These are phyloP conservation scores for Nemophila menziesii DNA, from an alignment of 257 asterid species.

Conservation along the genomic window DNA sequence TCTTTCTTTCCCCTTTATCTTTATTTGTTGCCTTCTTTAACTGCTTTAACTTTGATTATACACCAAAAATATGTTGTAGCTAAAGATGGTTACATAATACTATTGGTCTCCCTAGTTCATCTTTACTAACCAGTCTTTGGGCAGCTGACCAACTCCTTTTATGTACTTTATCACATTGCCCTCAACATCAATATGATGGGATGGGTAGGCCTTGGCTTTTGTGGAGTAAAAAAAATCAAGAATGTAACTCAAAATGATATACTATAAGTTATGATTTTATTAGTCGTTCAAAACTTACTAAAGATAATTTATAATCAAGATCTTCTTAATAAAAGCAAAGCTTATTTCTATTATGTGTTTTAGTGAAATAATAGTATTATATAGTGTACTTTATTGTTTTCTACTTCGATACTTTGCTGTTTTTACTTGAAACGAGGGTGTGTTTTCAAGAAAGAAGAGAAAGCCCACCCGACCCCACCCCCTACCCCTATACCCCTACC, in stretches of 20 bases:
- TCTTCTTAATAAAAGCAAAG: too few species aligned
- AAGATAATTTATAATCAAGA: too few species aligned
- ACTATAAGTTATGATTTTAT: too few species aligned
- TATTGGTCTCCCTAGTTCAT: conserved; percentile 29
- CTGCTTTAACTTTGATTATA: conserved; percentile 21
- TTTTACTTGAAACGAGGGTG: conserved; percentile 50
- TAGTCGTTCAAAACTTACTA: too few species aligned
- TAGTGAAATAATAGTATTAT: conserved; percentile 14
- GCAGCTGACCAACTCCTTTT: conserved; percentile 41
- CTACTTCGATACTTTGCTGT: conserved; percentile 58
- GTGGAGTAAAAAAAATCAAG: conserved; percentile 19
- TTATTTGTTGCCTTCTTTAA: conserved; percentile 20
- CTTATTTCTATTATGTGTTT: conserved; percentile 22
- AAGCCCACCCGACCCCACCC: conserved; percentile 12
- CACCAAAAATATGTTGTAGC: conserved; percentile 24
- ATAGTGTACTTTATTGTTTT: conserved; percentile 64
- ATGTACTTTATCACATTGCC: conserved; percentile 17
- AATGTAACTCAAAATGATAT: conserved; percentile 13
- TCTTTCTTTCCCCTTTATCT: conserved; percentile 17
- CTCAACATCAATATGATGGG: too few species aligned
- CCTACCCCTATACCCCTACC: too few species aligned
- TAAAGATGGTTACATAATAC: conserved; percentile 14
- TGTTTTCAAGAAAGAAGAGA: conserved; percentile 22
- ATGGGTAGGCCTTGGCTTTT: conserved; percentile 36
- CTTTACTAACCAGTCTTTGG: conserved; percentile 42